Evolutionary conservation across 176 grass and related monocot genomes (phyloP).

Genomic region (Stipa capillata): DNA sequence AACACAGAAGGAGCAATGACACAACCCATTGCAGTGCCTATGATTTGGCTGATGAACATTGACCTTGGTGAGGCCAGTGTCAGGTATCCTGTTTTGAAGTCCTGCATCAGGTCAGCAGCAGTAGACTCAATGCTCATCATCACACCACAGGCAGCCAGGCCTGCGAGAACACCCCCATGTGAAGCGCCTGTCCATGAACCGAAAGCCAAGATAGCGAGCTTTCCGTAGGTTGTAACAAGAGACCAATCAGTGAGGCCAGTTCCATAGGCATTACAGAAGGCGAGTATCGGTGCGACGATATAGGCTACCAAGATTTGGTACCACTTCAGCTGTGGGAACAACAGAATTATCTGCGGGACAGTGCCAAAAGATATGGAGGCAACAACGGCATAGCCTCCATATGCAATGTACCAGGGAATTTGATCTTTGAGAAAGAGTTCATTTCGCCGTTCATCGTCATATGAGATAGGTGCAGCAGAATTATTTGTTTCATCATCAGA

Average conservation of each 20-base stretch:
- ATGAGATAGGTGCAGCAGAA: not conserved
- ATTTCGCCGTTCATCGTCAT: constrained; percentile 18
- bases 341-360: constrained; percentile 10
- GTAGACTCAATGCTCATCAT: constrained; percentile 73
- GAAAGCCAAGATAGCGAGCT: constrained; percentile 61
- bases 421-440: constrained; percentile 32
- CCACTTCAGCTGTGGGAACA: constrained; percentile 44
- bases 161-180: constrained; percentile 44
- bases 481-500: not conserved
- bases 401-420: constrained; percentile 9
- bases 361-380: constrained; percentile 16
- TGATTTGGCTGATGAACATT: constrained; percentile 72
- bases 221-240: constrained; percentile 54
- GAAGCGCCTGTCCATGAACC: constrained; percentile 50
- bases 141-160: constrained; percentile 52
- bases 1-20: constrained; percentile 55
- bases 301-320: constrained; percentile 46
- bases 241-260: constrained; percentile 62
- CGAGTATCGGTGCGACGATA: constrained; percentile 22
- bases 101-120: constrained; percentile 68
- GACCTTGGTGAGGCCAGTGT: constrained; percentile 56
- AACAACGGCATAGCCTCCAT: not conserved
- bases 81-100: constrained; percentile 69
- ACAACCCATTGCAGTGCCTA: constrained; percentile 64
- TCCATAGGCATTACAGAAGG: constrained; percentile 52